phyloP scores from a whole-genome alignment of 2,329 filamentous ascomycete genomes.

The Botryotinia convoluta region DNA sequence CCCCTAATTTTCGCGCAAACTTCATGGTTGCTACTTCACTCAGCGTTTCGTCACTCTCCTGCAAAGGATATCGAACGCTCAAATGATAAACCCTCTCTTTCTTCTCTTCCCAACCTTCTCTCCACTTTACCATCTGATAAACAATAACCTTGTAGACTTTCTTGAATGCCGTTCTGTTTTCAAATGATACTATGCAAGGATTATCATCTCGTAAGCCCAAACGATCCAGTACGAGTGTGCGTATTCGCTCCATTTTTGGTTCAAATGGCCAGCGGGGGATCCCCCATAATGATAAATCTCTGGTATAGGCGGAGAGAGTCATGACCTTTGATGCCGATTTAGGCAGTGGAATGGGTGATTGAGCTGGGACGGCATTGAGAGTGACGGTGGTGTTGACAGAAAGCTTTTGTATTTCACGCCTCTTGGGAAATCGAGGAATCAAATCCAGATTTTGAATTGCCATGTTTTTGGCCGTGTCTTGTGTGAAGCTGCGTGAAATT shows the following conservation, averaged over 20 bases:
- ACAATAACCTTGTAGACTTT: background rate
- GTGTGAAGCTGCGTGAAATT: too few relatives aligned
- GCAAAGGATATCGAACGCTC: constrained; percentile 1
- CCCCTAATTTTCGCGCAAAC: background rate
- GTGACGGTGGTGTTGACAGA: constrained; percentile 1
- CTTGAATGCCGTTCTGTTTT: background rate
- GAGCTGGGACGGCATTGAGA: background rate
- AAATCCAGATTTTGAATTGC: background rate
- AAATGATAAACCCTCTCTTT: background rate
- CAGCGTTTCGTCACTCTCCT: background rate
- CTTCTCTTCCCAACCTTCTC: background rate
- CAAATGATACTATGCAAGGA: background rate
- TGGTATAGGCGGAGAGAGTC: background rate
- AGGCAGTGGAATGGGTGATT: background rate
- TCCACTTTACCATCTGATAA: background rate
- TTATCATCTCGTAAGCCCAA: background rate
- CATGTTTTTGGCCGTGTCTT: background rate
- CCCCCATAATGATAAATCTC: background rate
- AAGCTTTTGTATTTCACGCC: background rate
- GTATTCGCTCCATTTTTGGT: background rate
- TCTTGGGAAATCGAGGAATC: background rate
- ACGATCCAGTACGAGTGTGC: background rate
- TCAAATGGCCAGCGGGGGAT: background rate
- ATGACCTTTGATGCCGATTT: background rate
- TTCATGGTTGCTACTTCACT: background rate